Conservation (phyloP, 805 yeast genomes). For the Metschnikowia orientalis region DNA sequence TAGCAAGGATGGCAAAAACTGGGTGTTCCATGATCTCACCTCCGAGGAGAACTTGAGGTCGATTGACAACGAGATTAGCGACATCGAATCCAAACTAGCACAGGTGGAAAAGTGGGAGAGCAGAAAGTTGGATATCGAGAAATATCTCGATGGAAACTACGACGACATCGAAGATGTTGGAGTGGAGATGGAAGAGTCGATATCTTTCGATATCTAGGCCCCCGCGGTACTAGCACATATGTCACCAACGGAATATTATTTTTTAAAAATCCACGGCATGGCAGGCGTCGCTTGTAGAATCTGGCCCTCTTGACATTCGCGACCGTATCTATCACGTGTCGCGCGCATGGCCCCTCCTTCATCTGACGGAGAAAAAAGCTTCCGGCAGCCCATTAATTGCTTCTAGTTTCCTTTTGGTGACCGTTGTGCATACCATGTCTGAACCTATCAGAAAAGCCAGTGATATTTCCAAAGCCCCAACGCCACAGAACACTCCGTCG, state of each 20-base stretch:
- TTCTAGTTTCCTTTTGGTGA: too few relatives aligned
- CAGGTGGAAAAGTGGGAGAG: slow-evolving; percentile 55
- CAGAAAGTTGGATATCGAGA: slow-evolving; percentile 56
- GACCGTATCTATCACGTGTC: slow-evolving; percentile 2
- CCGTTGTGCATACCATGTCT: slow-evolving; percentile 53
- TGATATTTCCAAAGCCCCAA: slow-evolving; percentile 88
- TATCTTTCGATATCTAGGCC: slow-evolving; percentile 11
- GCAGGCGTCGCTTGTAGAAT: not conserved
- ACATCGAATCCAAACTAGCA: slow-evolving; percentile 55
- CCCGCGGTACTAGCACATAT: not conserved
- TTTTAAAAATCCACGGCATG: not conserved
- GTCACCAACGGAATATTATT: not conserved
- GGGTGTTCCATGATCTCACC: slow-evolving; percentile 55
- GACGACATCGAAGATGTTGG: slow-evolving; percentile 15
- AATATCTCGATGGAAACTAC: slow-evolving; percentile 41
- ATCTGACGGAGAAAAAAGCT: slow-evolving; percentile 6
- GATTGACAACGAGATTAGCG: slow-evolving; percentile 71
- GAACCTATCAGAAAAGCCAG: slow-evolving; percentile 79
- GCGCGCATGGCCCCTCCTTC: slow-evolving; percentile 9
- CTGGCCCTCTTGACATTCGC: not conserved
- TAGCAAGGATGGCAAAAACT: slow-evolving; percentile 35
- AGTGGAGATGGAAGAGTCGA: slow-evolving; percentile 8
- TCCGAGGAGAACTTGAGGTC: slow-evolving; percentile 62
- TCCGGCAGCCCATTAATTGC: not conserved
- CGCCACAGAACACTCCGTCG: slow-evolving; percentile 98